phyloP scores from a whole-genome alignment of 73 alveolate genomes.

The Paramecium pentaurelia region DNA sequence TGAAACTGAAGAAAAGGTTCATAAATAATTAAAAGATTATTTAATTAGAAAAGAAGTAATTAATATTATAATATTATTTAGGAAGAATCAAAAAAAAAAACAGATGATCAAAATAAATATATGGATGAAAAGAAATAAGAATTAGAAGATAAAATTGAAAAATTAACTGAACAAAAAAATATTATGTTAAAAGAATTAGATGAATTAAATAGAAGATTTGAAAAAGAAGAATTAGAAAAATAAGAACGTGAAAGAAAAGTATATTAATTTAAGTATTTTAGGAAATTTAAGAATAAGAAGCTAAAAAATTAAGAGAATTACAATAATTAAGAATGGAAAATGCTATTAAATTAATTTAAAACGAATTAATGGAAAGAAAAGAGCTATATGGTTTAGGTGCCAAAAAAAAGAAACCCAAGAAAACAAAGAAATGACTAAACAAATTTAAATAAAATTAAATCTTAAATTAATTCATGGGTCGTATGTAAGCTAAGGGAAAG shows the following conservation, averaged over 20 bases:
- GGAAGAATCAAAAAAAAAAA: slow-evolving; percentile 41
- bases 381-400: slow-evolving; percentile 57
- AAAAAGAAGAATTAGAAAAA: slow-evolving; percentile 50
- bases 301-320: slow-evolving; percentile 34
- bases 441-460: slow-evolving; percentile 26
- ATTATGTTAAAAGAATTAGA: slow-evolving; percentile 38
- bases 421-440: slow-evolving; percentile 45
- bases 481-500: slow-evolving; percentile 62
- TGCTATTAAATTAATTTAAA: slow-evolving; percentile 58
- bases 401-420: slow-evolving; percentile 58
- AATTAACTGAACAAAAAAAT: background rate
- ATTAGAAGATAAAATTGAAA: slow-evolving; percentile 51
- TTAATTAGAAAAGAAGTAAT: slow-evolving; percentile 49
- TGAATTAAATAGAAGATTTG: slow-evolving; percentile 40
- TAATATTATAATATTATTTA: background rate
- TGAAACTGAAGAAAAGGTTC: slow-evolving; percentile 52
- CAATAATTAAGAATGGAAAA: slow-evolving; percentile 49
- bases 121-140: slow-evolving; percentile 27
- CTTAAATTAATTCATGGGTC: slow-evolving; percentile 57
- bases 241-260: slow-evolving; percentile 48
- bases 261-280: background rate
- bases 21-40: slow-evolving; percentile 50
- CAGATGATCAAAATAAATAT: slow-evolving; percentile 47
- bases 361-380: slow-evolving; percentile 57
- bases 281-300: slow-evolving; percentile 51